Base-by-base conservation (phyloP, 2,329 filamentous ascomycete genomes). In the Penicillium sp. region DNA sequence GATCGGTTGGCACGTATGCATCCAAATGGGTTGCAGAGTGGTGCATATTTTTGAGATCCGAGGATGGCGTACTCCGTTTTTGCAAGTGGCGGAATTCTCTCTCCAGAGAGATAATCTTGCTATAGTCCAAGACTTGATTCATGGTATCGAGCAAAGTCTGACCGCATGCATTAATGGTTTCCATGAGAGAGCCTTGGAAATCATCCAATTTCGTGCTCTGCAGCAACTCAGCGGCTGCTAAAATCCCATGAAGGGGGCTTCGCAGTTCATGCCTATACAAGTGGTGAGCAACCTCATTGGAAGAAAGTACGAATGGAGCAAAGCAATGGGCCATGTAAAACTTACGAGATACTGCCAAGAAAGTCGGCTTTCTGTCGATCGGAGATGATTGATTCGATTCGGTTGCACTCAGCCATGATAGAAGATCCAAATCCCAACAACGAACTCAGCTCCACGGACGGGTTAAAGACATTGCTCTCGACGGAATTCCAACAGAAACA, bases 301-400 rank as follows among this genome's bases (percentile, higher is more conserved):
- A 29, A 28, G 19, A 16, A 16, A 25, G n/a, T 2, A 7, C 3
- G 19, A 29, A 17, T 7, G 3, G 30, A 26, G 16, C n/a, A n/a
- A n/a, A n/a, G n/a, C n/a, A n/a, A n/a, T n/a, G n/a, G n/a, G n/a
- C n/a, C n/a, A n/a, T n/a, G n/a, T n/a, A 8, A 8, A 23, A 21
- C 41, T 13, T 25, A 44, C 18, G 67, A 71, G 17, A 77, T 75
- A 2, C 67, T 71, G 1, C 70, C 69, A 19, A 78, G 69, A 35
- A 78, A 77, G 9, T 74, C 71, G 2, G 65, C 66, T 44, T 78
- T 78, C 16, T 71, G 66, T 17, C 66, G 64, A 36, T 75, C 70
- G 2, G 56, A 54, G 1, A 57, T 51, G 6, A 56, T 48, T 18
- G 59, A 56, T 21, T 65, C 58, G n/a, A 64, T 50, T 8, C 63